Evolutionary conservation across 768 basidiomycete genomes (phyloP).

Genomic region (Chalciporus pseudorubinellus): DNA sequence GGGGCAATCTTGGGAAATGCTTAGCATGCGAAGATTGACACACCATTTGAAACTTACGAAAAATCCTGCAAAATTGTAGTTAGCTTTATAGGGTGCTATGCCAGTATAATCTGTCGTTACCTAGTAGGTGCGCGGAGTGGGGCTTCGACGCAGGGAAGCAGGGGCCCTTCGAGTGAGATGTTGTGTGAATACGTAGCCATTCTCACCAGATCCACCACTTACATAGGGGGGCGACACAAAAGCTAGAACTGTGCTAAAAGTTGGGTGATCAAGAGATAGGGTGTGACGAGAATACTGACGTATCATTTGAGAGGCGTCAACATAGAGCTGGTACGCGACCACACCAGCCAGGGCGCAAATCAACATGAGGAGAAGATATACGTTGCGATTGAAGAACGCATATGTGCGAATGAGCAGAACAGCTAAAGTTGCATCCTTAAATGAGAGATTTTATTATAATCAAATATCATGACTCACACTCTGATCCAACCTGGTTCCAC

Average conservation of each 20-base stretch:
- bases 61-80: conserved; percentile 41
- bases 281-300: conserved; percentile 40
- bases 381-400: conserved; percentile 81
- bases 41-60: conserved; percentile 43
- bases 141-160: conserved; percentile 82
- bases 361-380: conserved; percentile 61
- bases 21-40: conserved; percentile 3
- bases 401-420: conserved; percentile 83
- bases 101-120: conserved; percentile 38
- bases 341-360: conserved; percentile 67
- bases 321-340: conserved; percentile 79
- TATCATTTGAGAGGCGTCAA: conserved; percentile 75
- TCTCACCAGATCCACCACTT: conserved; percentile 20
- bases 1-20: conserved; percentile 63
- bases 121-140: conserved; percentile 78
- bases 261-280: conserved; percentile 9
- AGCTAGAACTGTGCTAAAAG: conserved; percentile 49
- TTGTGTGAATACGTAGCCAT: background rate
- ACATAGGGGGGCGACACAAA: conserved; percentile 65
- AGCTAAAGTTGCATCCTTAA: conserved; percentile 37
- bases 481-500: conserved; percentile 86
- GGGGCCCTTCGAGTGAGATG: conserved; percentile 51
- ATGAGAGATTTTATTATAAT: background rate
- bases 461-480: conserved; percentile 45
- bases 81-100: conserved; percentile 6